These are phyloP conservation scores for Powellomyces hirtus DNA, from an alignment of 192 early-diverging fungal genomes.

Conservation along the genomic window DNA sequence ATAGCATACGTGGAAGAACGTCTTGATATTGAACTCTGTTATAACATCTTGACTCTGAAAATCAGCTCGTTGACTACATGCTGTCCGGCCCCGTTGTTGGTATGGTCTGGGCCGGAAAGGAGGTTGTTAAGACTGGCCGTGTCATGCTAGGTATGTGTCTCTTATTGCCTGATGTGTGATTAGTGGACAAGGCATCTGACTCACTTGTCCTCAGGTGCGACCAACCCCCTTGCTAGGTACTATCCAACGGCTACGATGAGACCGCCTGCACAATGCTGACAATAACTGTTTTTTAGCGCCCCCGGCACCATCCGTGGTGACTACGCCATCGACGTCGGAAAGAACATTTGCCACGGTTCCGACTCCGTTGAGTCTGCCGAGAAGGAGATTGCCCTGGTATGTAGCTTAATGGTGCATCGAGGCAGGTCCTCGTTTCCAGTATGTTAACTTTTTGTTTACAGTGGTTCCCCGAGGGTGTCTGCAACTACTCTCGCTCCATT, in stretches of 20 bases:
- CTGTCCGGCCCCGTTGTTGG: constrained; percentile 90
- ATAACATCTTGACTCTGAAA: background rate
- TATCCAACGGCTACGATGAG: too few species aligned
- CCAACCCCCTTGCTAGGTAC: constrained; percentile 90
- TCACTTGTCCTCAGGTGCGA: constrained; percentile 84
- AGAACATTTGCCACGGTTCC: constrained; percentile 91
- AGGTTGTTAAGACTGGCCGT: constrained; percentile 87
- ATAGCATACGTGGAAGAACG: too few species aligned
- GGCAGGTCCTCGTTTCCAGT: background rate
- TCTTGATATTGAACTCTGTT: too few species aligned
- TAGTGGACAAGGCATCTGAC: constrained; percentile 79
- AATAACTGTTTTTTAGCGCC: too few species aligned
- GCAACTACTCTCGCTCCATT: constrained; percentile 57
- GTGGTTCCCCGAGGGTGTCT: constrained; percentile 76
- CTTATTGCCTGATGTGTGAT: constrained; percentile 68
- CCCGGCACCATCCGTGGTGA: constrained; percentile 97
- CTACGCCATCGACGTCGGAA: constrained; percentile 78
- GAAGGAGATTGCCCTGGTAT: constrained; percentile 80
- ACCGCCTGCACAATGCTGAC: too few species aligned
- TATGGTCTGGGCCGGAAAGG: constrained; percentile 93
- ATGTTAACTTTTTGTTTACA: constrained; percentile 18
- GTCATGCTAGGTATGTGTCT: constrained; percentile 67
- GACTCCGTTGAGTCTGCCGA: constrained; percentile 86
- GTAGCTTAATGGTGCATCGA: background rate
- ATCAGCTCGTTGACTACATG: constrained; percentile 63